A percentile compares a stretch with the other conserved stretches of the same genome.
phyloP scores from a whole-genome alignment of 495 filamentous ascomycete species.

The Aspergillus haitiensis region DNA sequence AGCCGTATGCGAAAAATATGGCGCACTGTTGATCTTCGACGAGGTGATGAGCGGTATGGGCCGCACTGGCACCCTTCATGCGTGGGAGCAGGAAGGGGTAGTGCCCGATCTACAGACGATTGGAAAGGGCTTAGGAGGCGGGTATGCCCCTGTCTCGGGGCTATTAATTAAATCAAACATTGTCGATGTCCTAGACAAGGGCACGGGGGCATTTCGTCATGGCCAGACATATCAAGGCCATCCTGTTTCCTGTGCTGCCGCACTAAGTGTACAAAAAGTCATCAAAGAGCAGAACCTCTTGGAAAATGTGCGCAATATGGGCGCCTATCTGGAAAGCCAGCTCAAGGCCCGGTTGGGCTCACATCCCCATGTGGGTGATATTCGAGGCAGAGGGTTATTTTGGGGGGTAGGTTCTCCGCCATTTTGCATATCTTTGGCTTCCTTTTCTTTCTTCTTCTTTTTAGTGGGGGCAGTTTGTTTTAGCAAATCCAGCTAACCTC shows the following conservation, averaged over 20 bases:
- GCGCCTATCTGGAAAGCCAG: conserved; percentile 39
- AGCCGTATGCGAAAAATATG: conserved; percentile 62
- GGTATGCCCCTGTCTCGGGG: conserved; percentile 62
- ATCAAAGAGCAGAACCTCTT: conserved; percentile 49
- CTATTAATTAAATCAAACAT: conserved; percentile 56
- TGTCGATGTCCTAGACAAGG: conserved; percentile 54
- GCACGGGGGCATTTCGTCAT: conserved; percentile 55
- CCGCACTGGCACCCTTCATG: conserved; percentile 63
- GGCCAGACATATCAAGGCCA: conserved; percentile 64
- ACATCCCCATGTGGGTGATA: conserved; percentile 54
- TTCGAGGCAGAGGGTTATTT: conserved; percentile 57
- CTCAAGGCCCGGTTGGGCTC: conserved; percentile 36
- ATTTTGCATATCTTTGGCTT: conserved; percentile 1
- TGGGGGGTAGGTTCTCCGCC: conserved; percentile 48
- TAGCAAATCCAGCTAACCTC: conserved; percentile 1
- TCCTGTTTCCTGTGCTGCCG: conserved; percentile 56
- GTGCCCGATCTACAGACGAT: conserved; percentile 68
- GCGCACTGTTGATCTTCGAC: conserved; percentile 68
- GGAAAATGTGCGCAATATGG: conserved; percentile 50
- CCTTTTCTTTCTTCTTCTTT: neutral
- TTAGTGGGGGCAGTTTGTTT: neutral
- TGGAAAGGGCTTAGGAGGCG: conserved; percentile 69
- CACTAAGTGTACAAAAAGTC: conserved; percentile 55
- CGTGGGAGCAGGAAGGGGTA: conserved; percentile 64
- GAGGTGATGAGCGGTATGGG: conserved; percentile 84